Evolutionary conservation across 1,284 basidiomycete species (phyloP).

Genomic region (Irpex sp.): DNA sequence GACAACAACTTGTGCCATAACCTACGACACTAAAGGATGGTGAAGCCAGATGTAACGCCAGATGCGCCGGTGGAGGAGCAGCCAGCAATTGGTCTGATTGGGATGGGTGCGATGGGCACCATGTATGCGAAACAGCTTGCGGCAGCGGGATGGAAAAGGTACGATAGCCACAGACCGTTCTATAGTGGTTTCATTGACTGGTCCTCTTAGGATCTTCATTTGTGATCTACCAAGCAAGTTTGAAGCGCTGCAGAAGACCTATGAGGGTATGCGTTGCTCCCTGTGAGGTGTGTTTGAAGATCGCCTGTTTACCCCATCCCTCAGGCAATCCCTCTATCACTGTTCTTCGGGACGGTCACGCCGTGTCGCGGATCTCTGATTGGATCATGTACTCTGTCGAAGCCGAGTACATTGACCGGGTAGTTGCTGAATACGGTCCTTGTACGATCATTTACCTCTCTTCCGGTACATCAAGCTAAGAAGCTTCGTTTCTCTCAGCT

Average conservation of each 20-base stretch:
- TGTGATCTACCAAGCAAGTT: conserved; percentile 85
- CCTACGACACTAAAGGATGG: neutral
- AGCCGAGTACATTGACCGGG: conserved; percentile 81
- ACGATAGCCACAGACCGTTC: conserved; percentile 19
- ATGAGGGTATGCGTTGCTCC: conserved; percentile 43
- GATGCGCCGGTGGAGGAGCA: conserved; percentile 50
- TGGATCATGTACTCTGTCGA: conserved; percentile 67
- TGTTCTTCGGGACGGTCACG: conserved; percentile 36
- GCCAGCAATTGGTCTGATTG: conserved; percentile 81
- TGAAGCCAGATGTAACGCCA: conserved; percentile 39
- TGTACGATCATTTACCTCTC: conserved; percentile 48
- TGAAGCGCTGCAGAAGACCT: conserved; percentile 58
- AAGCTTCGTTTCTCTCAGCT: conserved; percentile 39
- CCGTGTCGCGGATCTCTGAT: conserved; percentile 25
- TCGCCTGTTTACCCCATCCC: conserved; percentile 7
- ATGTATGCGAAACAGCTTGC: conserved; percentile 85
- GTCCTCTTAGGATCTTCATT: conserved; percentile 74
- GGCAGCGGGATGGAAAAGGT: conserved; percentile 84
- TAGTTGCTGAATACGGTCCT: conserved; percentile 87
- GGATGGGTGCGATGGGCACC: conserved; percentile 93
- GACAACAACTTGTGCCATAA: neutral
- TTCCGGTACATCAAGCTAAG: conserved; percentile 4
- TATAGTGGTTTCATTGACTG: neutral
- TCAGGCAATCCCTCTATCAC: conserved; percentile 52
- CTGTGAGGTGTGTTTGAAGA: neutral